Base-by-base conservation (phyloP, 306 rosid species). In the Trifolium subterraneum region DNA sequence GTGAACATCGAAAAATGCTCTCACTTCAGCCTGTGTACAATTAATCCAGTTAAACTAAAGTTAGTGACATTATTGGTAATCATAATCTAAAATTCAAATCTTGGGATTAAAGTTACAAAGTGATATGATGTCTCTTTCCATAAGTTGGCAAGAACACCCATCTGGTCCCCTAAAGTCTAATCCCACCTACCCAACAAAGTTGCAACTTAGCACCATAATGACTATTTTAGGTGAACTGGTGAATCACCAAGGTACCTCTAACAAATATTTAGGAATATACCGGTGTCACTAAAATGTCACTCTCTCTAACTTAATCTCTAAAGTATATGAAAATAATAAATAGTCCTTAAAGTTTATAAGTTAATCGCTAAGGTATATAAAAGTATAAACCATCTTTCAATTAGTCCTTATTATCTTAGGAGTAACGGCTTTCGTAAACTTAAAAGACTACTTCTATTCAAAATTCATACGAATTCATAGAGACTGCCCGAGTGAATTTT, bases 1-100 rank as follows among this genome's bases (percentile, higher is more conserved):
- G 25, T 94, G 99, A 68, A 94, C 97, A 36, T 94, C 99, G 4
- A 94, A 94, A 89, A 94, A 94, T 9, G 99, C 99, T 79, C 93
- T 92, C 80, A 94, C 99, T 87, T 94, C 99, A 4, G 95, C 93
- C 99, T 65, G 71, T 33, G 18, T 50, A 18, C 76, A 60, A 60
- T 68, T 59, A 25, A 78, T 78, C 11, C 69, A 77, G 39, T 19
- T 25, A 63, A 64, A 52, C 10, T 25, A 41, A 36, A 20, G 65
- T 82, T 36, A 35, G 73, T 42, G 52, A 36, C 55, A 47, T 75
- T 77, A 80, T 60, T 60, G 11, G 23, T 60, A 48, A 81, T 47
- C 71, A 42, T 48, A 4, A 75, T 58, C 48, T 70, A 4, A 75
- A 7, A 18, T 78, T 45, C 51, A 63, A 19, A 66, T 55, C 25